A percentile compares a stretch with the other conserved stretches of the same genome.
Conservation (phyloP, 352 stramenopile genomes). For the Plasmopara viticola region DNA sequence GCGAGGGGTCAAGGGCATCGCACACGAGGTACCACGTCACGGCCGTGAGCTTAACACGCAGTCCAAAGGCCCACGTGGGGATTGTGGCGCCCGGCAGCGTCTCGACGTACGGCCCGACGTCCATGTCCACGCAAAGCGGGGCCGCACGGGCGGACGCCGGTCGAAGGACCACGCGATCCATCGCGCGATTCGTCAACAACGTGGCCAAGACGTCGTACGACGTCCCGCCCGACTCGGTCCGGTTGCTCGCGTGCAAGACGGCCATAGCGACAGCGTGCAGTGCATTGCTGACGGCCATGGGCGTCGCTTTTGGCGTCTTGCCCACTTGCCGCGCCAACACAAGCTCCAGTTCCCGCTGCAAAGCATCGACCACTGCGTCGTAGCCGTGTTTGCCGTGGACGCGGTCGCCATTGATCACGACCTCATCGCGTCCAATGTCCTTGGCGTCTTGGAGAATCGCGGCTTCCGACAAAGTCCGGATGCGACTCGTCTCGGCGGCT, state of each 20-base stretch:
- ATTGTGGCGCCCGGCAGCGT: conserved; percentile 8
- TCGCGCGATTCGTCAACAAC: conserved; percentile 46
- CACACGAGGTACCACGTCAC: conserved; percentile 71
- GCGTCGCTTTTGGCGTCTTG: conserved; percentile 22
- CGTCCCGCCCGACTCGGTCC: conserved; percentile 65
- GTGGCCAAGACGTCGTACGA: conserved; percentile 64
- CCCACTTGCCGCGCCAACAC: conserved; percentile 26
- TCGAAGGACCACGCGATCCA: conserved; percentile 56
- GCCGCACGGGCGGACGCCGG: conserved; percentile 53
- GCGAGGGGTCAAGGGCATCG: conserved; percentile 55
- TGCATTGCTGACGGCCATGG: conserved; percentile 28
- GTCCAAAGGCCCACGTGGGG: conserved; percentile 46
- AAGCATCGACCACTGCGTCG: conserved; percentile 40
- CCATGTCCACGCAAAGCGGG: conserved; percentile 46
- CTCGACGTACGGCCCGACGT: conserved; percentile 52
- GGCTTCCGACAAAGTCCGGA: conserved; percentile 36
- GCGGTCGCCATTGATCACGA: conserved; percentile 53
- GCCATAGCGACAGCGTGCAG: conserved; percentile 27
- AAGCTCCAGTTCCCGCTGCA: conserved; percentile 40
- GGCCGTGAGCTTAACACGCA: conserved; percentile 44
- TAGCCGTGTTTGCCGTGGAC: conserved; percentile 51
- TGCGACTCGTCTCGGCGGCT: conserved; percentile 1
- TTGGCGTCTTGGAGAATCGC: conserved; percentile 75
- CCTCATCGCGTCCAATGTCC: conserved; percentile 69
- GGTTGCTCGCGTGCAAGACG: conserved; percentile 58